Percentiles rank a stretch among this genome's conserved stretches.
These are phyloP conservation scores for Fusarium anguioides DNA, from an alignment of 2,329 filamentous ascomycete species.

Conservation along the genomic window DNA sequence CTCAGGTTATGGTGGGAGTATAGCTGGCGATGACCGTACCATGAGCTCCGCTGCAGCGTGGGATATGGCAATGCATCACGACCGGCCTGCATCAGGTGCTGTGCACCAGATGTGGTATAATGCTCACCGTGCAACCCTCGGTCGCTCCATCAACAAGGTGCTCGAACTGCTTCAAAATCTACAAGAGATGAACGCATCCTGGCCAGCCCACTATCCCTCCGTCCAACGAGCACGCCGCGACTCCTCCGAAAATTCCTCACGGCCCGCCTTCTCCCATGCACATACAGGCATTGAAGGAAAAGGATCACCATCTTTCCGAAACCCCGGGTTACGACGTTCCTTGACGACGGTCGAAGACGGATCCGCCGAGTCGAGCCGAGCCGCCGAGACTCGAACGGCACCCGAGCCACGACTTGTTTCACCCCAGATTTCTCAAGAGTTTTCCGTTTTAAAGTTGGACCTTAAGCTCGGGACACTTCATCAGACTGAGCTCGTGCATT, in stretches of 20 bases:
- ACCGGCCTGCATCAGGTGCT: conserved; percentile 75
- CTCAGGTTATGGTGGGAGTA: conserved; percentile 90
- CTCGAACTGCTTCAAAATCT: conserved; percentile 85
- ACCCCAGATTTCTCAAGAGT: conserved; percentile 79
- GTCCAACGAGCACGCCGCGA: conserved; percentile 70
- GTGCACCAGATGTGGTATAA: conserved; percentile 96
- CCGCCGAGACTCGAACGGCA: conserved; percentile 49
- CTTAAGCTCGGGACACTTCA: too few relatives aligned
- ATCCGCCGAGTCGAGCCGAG: conserved; percentile 35
- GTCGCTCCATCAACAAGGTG: conserved; percentile 85
- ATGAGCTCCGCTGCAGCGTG: conserved; percentile 60
- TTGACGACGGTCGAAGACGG: conserved; percentile 72
- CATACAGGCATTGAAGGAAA: conserved; percentile 65
- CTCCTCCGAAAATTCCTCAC: conserved; percentile 59
- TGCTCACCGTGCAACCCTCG: conserved; percentile 87
- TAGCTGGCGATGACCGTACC: conserved; percentile 69
- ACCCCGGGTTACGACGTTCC: conserved; percentile 71
- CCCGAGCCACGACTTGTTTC: conserved; percentile 70
- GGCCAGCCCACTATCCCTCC: conserved; percentile 96
- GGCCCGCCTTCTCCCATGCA: conserved; percentile 72
- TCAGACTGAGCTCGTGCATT: too few relatives aligned
- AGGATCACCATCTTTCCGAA: conserved; percentile 53
- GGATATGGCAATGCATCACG: conserved; percentile 58
- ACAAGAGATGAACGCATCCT: conserved; percentile 88
- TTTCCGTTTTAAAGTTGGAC: too few relatives aligned